A percentile compares a stretch with the other conserved stretches of the same genome.
Evolutionary conservation across 257 asterid genomes (phyloP).

Genomic region (Eustoma russellianum): DNA sequence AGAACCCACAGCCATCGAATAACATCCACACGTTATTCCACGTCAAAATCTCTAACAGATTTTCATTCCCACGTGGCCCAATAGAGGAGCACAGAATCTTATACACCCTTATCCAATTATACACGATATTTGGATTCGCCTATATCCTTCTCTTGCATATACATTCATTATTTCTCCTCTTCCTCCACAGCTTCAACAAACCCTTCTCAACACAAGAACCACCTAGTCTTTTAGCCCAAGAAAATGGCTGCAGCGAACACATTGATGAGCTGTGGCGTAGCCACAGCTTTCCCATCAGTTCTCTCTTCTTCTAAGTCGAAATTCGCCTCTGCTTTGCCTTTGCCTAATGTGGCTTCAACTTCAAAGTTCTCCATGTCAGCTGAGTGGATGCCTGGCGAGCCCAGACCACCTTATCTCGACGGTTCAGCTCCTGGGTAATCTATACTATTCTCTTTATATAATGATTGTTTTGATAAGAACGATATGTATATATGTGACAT

Average conservation of each 20-base stretch:
- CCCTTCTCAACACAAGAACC: background rate
- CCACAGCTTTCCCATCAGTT: constrained; percentile 55
- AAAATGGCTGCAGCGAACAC: constrained; percentile 71
- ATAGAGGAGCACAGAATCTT: constrained; percentile 21
- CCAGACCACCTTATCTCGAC: constrained; percentile 87
- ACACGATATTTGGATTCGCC: constrained; percentile 51
- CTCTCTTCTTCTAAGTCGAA: constrained; percentile 76
- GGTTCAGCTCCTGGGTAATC: constrained; percentile 89
- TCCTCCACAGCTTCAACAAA: constrained; percentile 10
- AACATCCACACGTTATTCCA: constrained; percentile 12
- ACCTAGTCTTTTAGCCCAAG: too few relatives aligned
- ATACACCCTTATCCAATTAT: constrained; percentile 43
- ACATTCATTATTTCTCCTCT: too few relatives aligned
- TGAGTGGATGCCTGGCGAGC: constrained; percentile 96
- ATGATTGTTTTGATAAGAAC: background rate
- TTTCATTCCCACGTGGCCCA: constrained; percentile 60
- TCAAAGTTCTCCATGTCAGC: constrained; percentile 65
- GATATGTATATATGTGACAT: background rate
- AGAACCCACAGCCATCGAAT: background rate
- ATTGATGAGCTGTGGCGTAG: constrained; percentile 67
- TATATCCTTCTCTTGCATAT: constrained; percentile 46
- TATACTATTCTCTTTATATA: background rate
- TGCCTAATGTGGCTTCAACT: constrained; percentile 18
- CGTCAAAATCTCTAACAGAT: constrained; percentile 17
- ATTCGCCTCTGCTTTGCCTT: constrained; percentile 31